Evolutionary conservation across 2,329 filamentous ascomycete species (phyloP).

Genomic region (Rhinocladiella mackenziei): DNA sequence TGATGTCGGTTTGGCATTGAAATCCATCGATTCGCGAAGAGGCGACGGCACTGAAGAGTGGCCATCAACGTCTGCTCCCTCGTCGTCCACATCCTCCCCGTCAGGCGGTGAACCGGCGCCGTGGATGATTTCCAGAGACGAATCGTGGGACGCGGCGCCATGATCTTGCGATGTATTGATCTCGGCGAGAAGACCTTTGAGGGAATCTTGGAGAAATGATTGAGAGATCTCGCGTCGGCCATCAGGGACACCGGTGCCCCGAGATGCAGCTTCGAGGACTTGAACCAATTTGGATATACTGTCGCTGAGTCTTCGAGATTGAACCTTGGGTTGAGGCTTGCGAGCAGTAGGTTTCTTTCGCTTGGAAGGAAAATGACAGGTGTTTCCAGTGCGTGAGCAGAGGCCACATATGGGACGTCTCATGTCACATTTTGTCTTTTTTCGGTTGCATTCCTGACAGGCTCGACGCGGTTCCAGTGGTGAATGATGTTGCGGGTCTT

Average conservation of each 20-base stretch:
- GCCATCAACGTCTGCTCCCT: slow-evolving; percentile 6
- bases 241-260: slow-evolving; percentile 2
- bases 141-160: neutral
- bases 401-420: slow-evolving; percentile 20
- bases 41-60: neutral
- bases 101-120: slow-evolving; percentile 3
- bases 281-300: slow-evolving; percentile 16
- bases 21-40: neutral
- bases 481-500: no score
- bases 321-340: slow-evolving; percentile 19
- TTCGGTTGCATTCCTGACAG: slow-evolving; percentile 22
- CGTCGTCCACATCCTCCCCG: slow-evolving; percentile 10
- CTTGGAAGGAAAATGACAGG: slow-evolving; percentile 20
- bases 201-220: slow-evolving; percentile 13
- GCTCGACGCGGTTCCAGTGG: slow-evolving; percentile 17
- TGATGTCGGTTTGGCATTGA: slow-evolving; percentile 1
- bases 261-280: slow-evolving; percentile 19
- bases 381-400: slow-evolving; percentile 19
- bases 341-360: slow-evolving; percentile 15
- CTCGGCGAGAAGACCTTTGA: slow-evolving; percentile 19
- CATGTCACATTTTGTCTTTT: slow-evolving; percentile 25
- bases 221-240: slow-evolving; percentile 11
- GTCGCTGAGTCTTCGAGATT: slow-evolving; percentile 18
- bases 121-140: neutral
- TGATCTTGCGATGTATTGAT: slow-evolving; percentile 10